Conservation (phyloP, 345 rosid genomes). For the Durio zibethinus region DNA sequence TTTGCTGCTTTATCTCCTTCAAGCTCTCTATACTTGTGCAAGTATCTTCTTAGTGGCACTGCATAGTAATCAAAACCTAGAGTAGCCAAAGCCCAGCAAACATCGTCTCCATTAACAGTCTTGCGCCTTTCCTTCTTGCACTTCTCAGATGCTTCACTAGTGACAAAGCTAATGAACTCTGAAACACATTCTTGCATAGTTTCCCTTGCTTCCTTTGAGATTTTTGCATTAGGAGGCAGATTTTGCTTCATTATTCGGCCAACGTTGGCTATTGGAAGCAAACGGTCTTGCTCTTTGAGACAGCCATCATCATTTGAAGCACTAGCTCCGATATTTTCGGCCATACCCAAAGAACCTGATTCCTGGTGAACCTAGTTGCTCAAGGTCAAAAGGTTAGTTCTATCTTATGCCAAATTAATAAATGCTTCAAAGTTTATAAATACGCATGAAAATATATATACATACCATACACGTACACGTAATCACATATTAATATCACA, state of each 20-base stretch:
- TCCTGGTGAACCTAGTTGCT: neutral
- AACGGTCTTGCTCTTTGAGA: constrained; percentile 31
- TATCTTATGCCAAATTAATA: neutral
- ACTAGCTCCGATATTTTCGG: constrained; percentile 15
- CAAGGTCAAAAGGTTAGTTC: constrained; percentile 14
- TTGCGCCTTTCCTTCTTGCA: constrained; percentile 36
- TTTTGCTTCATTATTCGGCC: constrained; percentile 40
- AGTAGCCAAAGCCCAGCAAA: constrained; percentile 29
- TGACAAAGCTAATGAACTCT: constrained; percentile 34
- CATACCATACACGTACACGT: neutral
- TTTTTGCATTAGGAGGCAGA: constrained; percentile 27
- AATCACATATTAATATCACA: neutral
- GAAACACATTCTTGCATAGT: constrained; percentile 41
- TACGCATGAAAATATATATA: neutral
- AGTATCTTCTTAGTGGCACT: constrained; percentile 23
- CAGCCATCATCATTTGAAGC: constrained; percentile 24
- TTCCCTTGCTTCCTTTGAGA: constrained; percentile 37
- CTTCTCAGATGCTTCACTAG: constrained; percentile 36
- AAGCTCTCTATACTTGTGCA: constrained; percentile 30
- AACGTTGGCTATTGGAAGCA: constrained; percentile 38
- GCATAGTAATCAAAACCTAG: constrained; percentile 33
- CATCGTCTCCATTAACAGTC: constrained; percentile 35
- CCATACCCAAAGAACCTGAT: constrained; percentile 17
- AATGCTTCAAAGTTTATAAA: neutral
- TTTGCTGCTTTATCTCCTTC: constrained; percentile 27